Conservation (phyloP, 2,329 filamentous ascomycete species). For the Aquanectria penicillioides region DNA sequence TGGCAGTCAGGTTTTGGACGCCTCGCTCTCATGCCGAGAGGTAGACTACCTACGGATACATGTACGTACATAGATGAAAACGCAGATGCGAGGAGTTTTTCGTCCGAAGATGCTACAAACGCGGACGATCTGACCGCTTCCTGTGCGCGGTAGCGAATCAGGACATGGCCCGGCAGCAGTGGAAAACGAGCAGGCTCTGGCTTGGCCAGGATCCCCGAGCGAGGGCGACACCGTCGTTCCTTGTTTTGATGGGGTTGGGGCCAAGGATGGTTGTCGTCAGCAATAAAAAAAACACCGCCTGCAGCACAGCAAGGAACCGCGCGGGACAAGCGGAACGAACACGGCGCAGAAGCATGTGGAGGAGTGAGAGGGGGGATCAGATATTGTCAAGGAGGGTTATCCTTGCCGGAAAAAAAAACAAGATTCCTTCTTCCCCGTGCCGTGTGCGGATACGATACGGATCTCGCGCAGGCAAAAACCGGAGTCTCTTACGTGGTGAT, state of each 20-base stretch:
- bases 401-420: too few relatives aligned
- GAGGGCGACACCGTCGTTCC: constrained; percentile 7
- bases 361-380: not conserved
- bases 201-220: constrained; percentile 12
- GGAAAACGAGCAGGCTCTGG: not conserved
- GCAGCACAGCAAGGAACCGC: not conserved
- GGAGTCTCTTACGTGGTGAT: constrained; percentile 16
- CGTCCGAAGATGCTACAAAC: not conserved
- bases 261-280: constrained; percentile 36
- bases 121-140: constrained; percentile 15
- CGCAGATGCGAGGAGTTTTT: not conserved
- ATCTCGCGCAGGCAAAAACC: constrained; percentile 9
- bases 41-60: too few relatives aligned
- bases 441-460: not conserved
- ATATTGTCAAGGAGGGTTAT: not conserved
- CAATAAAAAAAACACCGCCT: constrained; percentile 34
- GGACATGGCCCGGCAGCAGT: not conserved
- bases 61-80: too few relatives aligned
- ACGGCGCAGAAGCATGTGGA: constrained; percentile 8
- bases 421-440: not conserved
- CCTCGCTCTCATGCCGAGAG: constrained; percentile 3
- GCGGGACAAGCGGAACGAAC: constrained; percentile 13
- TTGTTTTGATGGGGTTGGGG: constrained; percentile 20
- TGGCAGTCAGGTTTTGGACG: not conserved
- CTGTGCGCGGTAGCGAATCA: not conserved